phyloP scores from a whole-genome alignment of 169 alveolate genomes.

The Babesia divergens region DNA sequence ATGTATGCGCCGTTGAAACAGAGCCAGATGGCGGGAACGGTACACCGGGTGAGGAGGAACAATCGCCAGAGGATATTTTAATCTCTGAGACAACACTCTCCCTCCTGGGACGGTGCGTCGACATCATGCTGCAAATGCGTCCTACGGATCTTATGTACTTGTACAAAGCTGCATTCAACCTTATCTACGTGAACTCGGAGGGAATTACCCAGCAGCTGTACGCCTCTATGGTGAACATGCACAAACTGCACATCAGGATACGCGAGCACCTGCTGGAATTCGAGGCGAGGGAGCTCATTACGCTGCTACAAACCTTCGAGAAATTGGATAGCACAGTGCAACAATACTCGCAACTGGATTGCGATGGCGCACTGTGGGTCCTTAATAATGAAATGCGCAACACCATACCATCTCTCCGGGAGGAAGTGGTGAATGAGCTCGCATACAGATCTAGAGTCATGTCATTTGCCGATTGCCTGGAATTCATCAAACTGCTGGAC shows the following conservation, averaged over 20 bases:
- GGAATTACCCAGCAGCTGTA: constrained; percentile 34
- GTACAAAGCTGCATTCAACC: constrained; percentile 38
- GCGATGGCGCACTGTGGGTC: constrained; percentile 11
- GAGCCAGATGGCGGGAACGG: not conserved
- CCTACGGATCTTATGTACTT: constrained; percentile 57
- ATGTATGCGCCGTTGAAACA: not conserved
- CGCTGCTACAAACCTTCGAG: constrained; percentile 9
- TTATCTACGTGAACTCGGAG: constrained; percentile 18
- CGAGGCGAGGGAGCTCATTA: constrained; percentile 43
- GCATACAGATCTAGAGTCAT: constrained; percentile 25
- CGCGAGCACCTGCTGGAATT: constrained; percentile 42
- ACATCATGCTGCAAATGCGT: constrained; percentile 44
- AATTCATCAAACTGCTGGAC: constrained; percentile 22
- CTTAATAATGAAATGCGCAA: constrained; percentile 16
- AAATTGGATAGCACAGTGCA: not conserved
- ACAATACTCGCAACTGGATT: not conserved
- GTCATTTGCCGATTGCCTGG: constrained; percentile 53
- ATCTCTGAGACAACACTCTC: constrained; percentile 36
- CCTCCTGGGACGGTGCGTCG: constrained; percentile 46
- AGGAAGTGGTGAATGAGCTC: constrained; percentile 28
- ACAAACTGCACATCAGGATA: constrained; percentile 49
- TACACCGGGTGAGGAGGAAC: not conserved
- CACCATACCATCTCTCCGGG: not conserved
- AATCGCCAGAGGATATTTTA: constrained; percentile 21
- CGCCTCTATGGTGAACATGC: constrained; percentile 26